Evolutionary conservation across 2,329 filamentous ascomycete genomes (phyloP).

Genomic region (Botrytis elliptica): DNA sequence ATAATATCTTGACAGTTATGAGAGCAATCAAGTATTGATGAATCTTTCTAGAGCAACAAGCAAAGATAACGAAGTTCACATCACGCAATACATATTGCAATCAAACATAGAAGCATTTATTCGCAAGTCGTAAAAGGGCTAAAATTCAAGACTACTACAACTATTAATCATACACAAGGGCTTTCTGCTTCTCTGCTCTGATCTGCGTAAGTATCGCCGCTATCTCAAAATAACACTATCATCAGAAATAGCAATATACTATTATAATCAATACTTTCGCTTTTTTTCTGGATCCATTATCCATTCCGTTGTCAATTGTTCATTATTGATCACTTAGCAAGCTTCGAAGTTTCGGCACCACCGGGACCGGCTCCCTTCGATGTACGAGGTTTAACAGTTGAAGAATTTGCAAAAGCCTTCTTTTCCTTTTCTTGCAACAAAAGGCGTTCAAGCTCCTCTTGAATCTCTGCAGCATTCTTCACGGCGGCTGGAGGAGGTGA

Average conservation of each 20-base stretch:
- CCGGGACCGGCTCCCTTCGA: not conserved
- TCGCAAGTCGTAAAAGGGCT: conserved; percentile 2
- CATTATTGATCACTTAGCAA: not conserved
- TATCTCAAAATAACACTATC: conserved; percentile 14
- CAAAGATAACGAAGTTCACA: not conserved
- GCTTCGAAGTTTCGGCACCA: not conserved
- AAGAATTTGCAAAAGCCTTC: conserved; percentile 11
- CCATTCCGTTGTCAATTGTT: not conserved
- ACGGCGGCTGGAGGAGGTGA: not conserved
- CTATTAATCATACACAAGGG: conserved; percentile 12
- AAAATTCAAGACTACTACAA: conserved; percentile 18
- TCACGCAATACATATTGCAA: not conserved
- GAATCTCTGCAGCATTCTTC: conserved; percentile 19
- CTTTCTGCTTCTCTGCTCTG: conserved; percentile 10
- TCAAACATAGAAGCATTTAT: not conserved
- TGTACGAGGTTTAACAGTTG: not conserved
- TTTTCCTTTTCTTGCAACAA: conserved; percentile 23
- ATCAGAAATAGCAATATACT: not conserved
- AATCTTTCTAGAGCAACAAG: not conserved
- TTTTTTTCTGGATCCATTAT: conserved; percentile 6
- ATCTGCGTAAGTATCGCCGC: conserved; percentile 2
- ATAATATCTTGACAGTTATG: not conserved
- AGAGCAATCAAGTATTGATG: not conserved
- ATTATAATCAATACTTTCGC: conserved; percentile 16
- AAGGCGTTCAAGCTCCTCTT: conserved; percentile 21